Conservation (phyloP, 2,329 filamentous ascomycete species). For the Tolypocladium guangdongense region DNA sequence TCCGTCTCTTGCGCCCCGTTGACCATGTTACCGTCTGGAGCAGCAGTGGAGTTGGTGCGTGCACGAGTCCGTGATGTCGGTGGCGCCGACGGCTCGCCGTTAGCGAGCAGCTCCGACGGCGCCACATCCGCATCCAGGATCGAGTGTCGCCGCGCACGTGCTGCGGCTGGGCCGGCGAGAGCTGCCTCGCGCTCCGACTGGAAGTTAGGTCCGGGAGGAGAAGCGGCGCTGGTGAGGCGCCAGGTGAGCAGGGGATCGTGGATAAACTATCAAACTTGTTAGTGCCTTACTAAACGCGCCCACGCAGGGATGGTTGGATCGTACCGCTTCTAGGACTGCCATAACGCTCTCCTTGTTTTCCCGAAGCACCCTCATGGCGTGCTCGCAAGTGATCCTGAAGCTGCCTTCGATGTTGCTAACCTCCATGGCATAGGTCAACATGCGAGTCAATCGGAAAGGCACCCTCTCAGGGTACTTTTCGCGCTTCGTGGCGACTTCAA, state of each 20-base stretch:
- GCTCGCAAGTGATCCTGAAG: constrained; percentile 95
- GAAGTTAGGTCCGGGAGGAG: constrained; percentile 58
- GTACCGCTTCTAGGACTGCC: constrained; percentile 93
- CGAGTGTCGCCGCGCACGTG: constrained; percentile 53
- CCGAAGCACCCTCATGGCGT: constrained; percentile 91
- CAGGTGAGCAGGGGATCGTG: constrained; percentile 98
- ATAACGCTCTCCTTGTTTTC: constrained; percentile 98
- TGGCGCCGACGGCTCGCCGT: constrained; percentile 31
- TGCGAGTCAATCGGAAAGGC: constrained; percentile 92
- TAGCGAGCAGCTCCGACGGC: constrained; percentile 46
- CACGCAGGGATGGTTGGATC: constrained; percentile 23
- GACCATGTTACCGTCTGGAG: constrained; percentile 20
- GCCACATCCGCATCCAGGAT: constrained; percentile 55
- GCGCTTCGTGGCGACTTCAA: constrained; percentile 98
- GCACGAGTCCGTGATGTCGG: constrained; percentile 40
- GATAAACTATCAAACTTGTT: constrained; percentile 60
- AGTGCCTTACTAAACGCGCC: not conserved
- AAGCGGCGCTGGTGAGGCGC: constrained; percentile 62
- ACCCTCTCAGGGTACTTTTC: constrained; percentile 98
- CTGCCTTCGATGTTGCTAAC: constrained; percentile 99
- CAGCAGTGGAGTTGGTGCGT: constrained; percentile 47
- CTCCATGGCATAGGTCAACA: constrained; percentile 99
- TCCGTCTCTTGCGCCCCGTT: constrained; percentile 47
- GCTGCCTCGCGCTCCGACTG: constrained; percentile 46
- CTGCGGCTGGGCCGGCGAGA: constrained; percentile 33